phyloP scores from a whole-genome alignment of 345 rosid species.

The Corchorus olitorius region DNA sequence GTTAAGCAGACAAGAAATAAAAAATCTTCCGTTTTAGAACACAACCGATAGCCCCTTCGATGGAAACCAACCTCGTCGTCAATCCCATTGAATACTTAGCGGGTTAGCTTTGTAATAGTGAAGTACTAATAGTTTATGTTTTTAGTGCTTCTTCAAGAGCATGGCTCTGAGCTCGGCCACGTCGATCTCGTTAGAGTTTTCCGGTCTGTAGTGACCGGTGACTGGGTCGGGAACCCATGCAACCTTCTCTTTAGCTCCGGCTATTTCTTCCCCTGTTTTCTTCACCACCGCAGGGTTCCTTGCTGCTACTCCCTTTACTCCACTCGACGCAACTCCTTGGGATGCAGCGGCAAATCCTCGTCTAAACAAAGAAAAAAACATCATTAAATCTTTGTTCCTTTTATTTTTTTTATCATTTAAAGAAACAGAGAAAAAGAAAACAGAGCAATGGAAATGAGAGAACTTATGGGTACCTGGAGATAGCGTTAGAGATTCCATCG shows the following conservation, averaged over 20 bases:
- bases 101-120: not conserved
- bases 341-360: constrained; percentile 46
- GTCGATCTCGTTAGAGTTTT: constrained; percentile 53
- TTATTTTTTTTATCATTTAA: not conserved
- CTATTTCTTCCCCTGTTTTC: constrained; percentile 48
- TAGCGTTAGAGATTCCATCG: constrained; percentile 39
- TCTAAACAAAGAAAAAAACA: constrained; percentile 18
- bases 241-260: constrained; percentile 40
- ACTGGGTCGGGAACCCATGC: constrained; percentile 76
- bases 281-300: constrained; percentile 30
- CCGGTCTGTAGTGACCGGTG: constrained; percentile 70
- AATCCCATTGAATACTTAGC: not conserved
- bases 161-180: constrained; percentile 57
- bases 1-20: not conserved
- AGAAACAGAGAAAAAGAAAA: not conserved
- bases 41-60: not conserved
- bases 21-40: not conserved
- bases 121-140: not conserved
- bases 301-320: constrained; percentile 23
- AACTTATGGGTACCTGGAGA: constrained; percentile 32
- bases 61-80: not conserved
- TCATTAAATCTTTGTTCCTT: not conserved
- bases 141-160: constrained; percentile 40
- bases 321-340: constrained; percentile 30
- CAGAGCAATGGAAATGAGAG: not conserved